phyloP scores from a whole-genome alignment of 2,329 filamentous ascomycete genomes.

The Geosmithia morbida region DNA sequence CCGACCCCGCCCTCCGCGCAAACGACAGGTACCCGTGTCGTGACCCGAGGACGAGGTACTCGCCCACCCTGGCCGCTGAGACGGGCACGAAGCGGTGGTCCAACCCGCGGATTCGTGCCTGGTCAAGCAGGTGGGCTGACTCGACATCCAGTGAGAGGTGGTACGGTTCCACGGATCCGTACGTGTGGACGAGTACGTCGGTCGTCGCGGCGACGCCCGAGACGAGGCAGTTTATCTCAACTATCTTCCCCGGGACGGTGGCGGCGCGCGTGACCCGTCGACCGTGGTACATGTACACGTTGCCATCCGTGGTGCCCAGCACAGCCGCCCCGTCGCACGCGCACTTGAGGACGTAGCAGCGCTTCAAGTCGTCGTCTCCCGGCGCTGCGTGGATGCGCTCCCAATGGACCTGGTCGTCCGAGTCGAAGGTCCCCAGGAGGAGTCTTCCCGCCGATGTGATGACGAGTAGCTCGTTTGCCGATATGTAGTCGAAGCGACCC shows the following conservation, averaged over 20 bases:
- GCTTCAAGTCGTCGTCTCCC: constrained; percentile 19
- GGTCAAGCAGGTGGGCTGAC: constrained; percentile 12
- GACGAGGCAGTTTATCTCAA: constrained; percentile 30
- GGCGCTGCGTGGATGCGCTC: constrained; percentile 20
- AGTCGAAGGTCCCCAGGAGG: constrained; percentile 26
- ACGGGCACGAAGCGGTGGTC: constrained; percentile 35
- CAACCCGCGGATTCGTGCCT: constrained; percentile 19
- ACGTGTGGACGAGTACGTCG: constrained; percentile 1
- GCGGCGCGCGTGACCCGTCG: constrained; percentile 16
- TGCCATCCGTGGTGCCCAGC: constrained; percentile 33
- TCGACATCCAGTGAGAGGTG: constrained; percentile 23
- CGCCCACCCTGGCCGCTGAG: constrained; percentile 24
- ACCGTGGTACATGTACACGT: constrained; percentile 27
- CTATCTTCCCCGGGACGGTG: constrained; percentile 30
- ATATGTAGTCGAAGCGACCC: constrained; percentile 49
- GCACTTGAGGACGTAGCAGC: constrained; percentile 31
- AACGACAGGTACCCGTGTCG: constrained; percentile 33
- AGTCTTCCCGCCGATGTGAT: constrained; percentile 47
- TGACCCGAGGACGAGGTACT: constrained; percentile 37
- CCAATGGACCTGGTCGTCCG: constrained; percentile 20
- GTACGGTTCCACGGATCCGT: constrained; percentile 15
- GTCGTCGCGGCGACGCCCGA: neutral
- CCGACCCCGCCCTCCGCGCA: constrained; percentile 8
- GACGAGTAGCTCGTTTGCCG: constrained; percentile 34
- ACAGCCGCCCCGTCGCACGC: constrained; percentile 23